Base-by-base conservation (phyloP, 2,329 filamentous ascomycete genomes). In the Cercospora zeina region DNA sequence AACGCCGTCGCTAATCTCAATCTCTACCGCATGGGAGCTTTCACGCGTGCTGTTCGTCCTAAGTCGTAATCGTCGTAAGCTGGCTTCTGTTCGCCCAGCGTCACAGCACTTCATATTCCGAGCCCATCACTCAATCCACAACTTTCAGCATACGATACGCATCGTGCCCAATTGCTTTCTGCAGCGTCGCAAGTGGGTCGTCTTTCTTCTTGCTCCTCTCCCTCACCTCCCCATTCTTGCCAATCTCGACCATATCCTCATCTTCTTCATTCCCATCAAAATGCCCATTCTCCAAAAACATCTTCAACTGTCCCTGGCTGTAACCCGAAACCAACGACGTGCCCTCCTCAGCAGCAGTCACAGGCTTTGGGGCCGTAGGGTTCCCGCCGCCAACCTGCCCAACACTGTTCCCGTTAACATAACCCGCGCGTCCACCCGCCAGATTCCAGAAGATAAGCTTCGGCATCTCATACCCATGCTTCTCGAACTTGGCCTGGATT, bases 381-480 rank as follows among this genome's bases (percentile, higher is more conserved):
- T 70, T 65, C 6, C 64, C 63, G 31, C 31, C 51, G 10, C 8
- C 27, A 19, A 51, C 27, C 3, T 9, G 14, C 4, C 24, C 27
- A 24, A 24, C 49, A 11, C 21, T 31, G 8, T 39, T 59, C 14
- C 16, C 27, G 16, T 63, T n/a, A n/a, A n/a, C n/a, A n/a, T n/a
- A 66, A 1, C 70, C 70, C 19, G 67, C 72, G 30, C 68, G 71
- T 0, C 76, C 75, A 8, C 77, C 80, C 0, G 82, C 82, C 16
- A 86, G 74, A 67, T 86, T 85, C 84, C 84, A 86, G 70, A 85
- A 86, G 2, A 87, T 75, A n/a, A 87, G 73, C 70, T 83, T 78
- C 0, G 85, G 85, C 73, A 86, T 77, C 60, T 84, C 79, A 66
- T 87, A 87, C 0, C 84, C 84, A 2, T 79, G 79, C 0, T 76